These are phyloP conservation scores for Nicotiana rustica DNA, from an alignment of 305 asterid species.

Conservation along the genomic window DNA sequence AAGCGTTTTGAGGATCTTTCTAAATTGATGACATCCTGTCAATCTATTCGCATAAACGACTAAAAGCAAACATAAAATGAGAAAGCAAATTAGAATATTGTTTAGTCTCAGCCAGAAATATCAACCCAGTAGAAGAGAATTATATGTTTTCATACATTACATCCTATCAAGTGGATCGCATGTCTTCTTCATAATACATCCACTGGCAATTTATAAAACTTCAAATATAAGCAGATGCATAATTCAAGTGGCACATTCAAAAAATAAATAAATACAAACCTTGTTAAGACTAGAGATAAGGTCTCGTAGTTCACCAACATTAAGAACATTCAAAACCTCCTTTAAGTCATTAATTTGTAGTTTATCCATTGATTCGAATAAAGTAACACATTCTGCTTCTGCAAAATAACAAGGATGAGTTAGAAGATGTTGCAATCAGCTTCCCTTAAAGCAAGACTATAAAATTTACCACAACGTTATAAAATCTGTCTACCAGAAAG, in stretches of 20 bases:
- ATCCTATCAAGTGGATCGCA: background rate
- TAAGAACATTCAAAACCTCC: slow-evolving; percentile 71
- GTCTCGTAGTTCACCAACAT: slow-evolving; percentile 76
- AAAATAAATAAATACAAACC: slow-evolving; percentile 50
- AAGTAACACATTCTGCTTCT: slow-evolving; percentile 74
- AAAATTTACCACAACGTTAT: slow-evolving; percentile 2
- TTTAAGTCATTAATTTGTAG: slow-evolving; percentile 57
- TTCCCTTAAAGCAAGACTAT: slow-evolving; percentile 34
- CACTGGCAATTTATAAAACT: background rate
- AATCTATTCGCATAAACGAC: background rate
- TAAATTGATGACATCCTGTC: background rate
- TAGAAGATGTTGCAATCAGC: slow-evolving; percentile 29
- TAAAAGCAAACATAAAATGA: background rate
- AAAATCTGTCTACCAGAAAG: slow-evolving; percentile 68
- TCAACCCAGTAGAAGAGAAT: background rate
- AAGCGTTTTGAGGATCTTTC: background rate
- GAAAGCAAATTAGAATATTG: background rate
- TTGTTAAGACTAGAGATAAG: slow-evolving; percentile 62
- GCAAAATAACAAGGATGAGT: slow-evolving; percentile 41
- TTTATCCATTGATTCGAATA: slow-evolving; percentile 52
- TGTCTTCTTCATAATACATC: background rate
- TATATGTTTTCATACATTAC: background rate
- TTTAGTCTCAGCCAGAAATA: background rate
- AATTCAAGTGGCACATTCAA: background rate
- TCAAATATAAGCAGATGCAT: background rate